Base-by-base conservation (phyloP, 176 grass and related monocot species). In the Bolboschoenus planiculmis region DNA sequence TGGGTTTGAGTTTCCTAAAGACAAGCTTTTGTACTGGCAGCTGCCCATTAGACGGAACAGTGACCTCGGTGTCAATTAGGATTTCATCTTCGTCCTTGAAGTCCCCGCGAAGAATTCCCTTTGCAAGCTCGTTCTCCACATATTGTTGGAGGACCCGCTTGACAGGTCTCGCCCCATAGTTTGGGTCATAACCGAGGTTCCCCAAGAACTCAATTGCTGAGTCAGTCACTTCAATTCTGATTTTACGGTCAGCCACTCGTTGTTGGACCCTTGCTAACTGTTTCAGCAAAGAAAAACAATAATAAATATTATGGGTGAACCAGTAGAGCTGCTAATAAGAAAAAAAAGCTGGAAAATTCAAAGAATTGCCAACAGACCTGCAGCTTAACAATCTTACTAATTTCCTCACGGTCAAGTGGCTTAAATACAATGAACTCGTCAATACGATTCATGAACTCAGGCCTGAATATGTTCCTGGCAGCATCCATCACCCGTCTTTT, bases 391-490 rank as follows among this genome's bases (percentile, higher is more conserved):
- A 99, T 95, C 71, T 85, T 90, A 78, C 88, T 95, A 64, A 99
- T 99, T 77, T 95, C 91, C 57, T 90, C 62, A 36, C 86, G 87
- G 39, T 93, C 88, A 0, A 99, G 93, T 82, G 96, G 93, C 87
- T 99, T 90, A 80, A 99, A 99, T 60, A 99, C 96, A 60, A 99
- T 95, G 59, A 95, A 99, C 72, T 99, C 96, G 21, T 95, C 96
- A 48, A 99, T 40, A 35, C 96, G 96, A 77, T 99, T 99, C 96
- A 99, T 99, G 72, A 99, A 93, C 80, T 99, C 96, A 2, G 96
- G 91, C 11, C 93, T 93, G 88, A 99, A 99, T 39, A 99, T 81
- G 34, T 89, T 90, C 79, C 91, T 93, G 71, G 96, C 96, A 89
- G 96, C 87, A 81, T 99, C 96, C 96, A 95, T 99, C 86, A 99